phyloP scores from a whole-genome alignment of 2,329 filamentous ascomycete species.

The Sporothrix brasiliensis region DNA sequence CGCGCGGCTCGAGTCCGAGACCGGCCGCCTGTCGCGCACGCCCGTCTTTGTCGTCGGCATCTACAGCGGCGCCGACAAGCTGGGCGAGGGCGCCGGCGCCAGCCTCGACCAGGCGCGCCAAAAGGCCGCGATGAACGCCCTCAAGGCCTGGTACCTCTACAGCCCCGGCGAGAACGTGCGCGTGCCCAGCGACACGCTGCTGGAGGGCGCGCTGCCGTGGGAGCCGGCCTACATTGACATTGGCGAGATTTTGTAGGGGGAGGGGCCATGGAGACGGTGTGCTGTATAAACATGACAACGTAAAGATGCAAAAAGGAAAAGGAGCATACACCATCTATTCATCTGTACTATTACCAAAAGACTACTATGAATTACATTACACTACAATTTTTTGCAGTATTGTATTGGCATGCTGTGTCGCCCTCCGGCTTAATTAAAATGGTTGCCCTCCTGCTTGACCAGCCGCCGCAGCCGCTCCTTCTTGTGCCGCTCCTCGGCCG shows the following conservation, averaged over 20 bases:
- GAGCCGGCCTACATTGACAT: constrained; percentile 69
- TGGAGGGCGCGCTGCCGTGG: constrained; percentile 64
- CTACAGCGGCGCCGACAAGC: constrained; percentile 85
- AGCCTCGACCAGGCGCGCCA: constrained; percentile 76
- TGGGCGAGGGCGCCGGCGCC: constrained; percentile 84
- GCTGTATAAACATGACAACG: constrained; percentile 22
- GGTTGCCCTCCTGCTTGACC: constrained; percentile 63
- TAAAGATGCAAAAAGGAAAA: constrained; percentile 9
- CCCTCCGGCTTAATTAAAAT: constrained; percentile 55
- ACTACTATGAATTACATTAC: constrained; percentile 26
- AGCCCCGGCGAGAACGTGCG: constrained; percentile 68
- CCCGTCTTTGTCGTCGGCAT: constrained; percentile 95
- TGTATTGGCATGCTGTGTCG: neutral
- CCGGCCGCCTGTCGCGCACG: constrained; percentile 78
- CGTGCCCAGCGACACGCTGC: constrained; percentile 71
- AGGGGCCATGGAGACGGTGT: neutral
- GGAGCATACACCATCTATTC: constrained; percentile 19
- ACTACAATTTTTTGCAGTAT: neutral
- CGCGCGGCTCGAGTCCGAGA: constrained; percentile 86
- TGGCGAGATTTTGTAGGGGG: constrained; percentile 64
- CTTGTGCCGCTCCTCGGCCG: constrained; percentile 44
- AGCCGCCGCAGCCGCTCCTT: constrained; percentile 51
- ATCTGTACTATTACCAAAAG: constrained; percentile 28
- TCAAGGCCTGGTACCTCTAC: constrained; percentile 97
- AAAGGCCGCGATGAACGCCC: constrained; percentile 78